phyloP scores from a whole-genome alignment of 129 eudicot species.

The Lactuca saligna region DNA sequence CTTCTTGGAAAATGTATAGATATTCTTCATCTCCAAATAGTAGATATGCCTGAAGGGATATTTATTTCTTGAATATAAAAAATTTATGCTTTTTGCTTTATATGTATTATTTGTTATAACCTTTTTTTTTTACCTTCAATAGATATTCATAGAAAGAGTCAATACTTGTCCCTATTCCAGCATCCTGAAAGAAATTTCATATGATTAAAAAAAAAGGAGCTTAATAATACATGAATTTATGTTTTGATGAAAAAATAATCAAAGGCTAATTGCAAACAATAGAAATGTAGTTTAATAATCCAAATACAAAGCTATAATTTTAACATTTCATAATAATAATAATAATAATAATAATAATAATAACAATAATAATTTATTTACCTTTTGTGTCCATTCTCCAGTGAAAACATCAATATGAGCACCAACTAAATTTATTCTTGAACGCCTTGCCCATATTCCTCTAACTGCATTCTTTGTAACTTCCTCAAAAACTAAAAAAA shows the following conservation, averaged over 20 bases:
- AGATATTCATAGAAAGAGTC: conserved; percentile 99
- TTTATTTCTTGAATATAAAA: background rate
- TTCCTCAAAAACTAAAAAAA: conserved; percentile 84
- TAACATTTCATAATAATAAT: background rate
- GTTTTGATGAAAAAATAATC: background rate
- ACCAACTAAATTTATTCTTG: conserved; percentile 86
- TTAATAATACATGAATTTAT: conserved; percentile 2
- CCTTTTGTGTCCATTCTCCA: conserved; percentile 99
- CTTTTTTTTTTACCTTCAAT: conserved; percentile 79
- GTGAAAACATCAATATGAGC: conserved; percentile 97
- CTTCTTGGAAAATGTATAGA: conserved; percentile 90
- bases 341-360: background rate
- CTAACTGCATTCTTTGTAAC: conserved; percentile 93
- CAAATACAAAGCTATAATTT: too few species aligned
- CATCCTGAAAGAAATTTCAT: conserved; percentile 60
- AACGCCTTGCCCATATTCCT: conserved; percentile 97
- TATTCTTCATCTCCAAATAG: conserved; percentile 97
- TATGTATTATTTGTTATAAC: background rate
- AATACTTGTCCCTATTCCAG: conserved; percentile 98
- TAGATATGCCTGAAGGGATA: conserved; percentile 64
- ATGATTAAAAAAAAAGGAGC: conserved; percentile 11
- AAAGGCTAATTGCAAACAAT: background rate
- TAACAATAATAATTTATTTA: conserved; percentile 12
- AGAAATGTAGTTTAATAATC: too few species aligned
- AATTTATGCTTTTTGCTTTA: background rate